A percentile compares a stretch with the other conserved stretches of the same genome.
phyloP scores from a whole-genome alignment of 2,329 filamentous ascomycete species.

The Xylogone sp. region DNA sequence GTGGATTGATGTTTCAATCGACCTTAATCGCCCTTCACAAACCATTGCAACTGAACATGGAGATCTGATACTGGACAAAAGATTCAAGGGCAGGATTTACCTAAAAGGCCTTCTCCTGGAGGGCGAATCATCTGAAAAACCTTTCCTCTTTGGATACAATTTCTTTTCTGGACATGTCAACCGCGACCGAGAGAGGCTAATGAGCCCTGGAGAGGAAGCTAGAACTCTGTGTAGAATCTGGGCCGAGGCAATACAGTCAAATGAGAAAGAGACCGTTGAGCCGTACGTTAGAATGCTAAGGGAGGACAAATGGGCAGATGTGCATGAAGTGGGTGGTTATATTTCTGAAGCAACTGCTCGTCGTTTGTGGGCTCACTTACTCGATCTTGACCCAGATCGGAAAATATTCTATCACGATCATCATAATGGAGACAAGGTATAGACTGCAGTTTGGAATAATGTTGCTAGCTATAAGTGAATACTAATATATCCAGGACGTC shows the following conservation, averaged over 20 bases:
- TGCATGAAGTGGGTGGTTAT: constrained; percentile 6
- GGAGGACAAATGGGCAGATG: constrained; percentile 15
- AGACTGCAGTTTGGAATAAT: neutral
- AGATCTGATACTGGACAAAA: constrained; percentile 7
- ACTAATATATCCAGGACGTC: constrained; percentile 2
- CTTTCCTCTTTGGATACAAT: constrained; percentile 14
- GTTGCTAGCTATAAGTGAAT: neutral
- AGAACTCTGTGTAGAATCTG: constrained; percentile 10
- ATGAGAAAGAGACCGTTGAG: constrained; percentile 1
- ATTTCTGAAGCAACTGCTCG: constrained; percentile 8
- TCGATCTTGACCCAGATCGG: neutral
- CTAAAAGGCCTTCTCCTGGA: constrained; percentile 14
- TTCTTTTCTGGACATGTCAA: constrained; percentile 7
- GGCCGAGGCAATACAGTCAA: constrained; percentile 1
- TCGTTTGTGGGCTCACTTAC: constrained; percentile 15
- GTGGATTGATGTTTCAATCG: constrained; percentile 13
- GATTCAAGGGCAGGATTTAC: constrained; percentile 9
- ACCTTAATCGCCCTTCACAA: constrained; percentile 7
- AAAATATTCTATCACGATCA: constrained; percentile 10
- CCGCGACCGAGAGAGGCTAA: constrained; percentile 12
- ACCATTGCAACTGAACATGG: constrained; percentile 7
- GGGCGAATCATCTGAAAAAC: neutral
- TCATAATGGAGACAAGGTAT: constrained; percentile 5
- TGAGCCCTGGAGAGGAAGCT: constrained; percentile 2
- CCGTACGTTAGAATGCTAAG: constrained; percentile 17